Conservation (phyloP, 352 stramenopile species). For the Phytophthora kernoviae region DNA sequence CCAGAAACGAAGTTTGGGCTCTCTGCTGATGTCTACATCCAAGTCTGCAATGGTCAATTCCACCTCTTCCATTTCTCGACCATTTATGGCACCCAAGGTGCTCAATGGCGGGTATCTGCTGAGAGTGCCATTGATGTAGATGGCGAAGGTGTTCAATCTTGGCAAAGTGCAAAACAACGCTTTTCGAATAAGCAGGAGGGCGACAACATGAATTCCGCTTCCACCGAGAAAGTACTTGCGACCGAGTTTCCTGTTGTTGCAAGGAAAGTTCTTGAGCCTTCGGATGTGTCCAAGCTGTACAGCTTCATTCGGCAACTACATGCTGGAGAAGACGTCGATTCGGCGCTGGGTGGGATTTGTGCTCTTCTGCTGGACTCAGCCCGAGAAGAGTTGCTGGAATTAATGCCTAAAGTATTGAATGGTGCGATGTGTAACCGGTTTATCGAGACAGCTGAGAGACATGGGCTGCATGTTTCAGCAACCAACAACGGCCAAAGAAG, state of each 20-base stretch:
- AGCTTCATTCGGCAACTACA: constrained; percentile 64
- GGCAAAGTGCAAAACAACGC: constrained; percentile 37
- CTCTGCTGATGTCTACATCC: constrained; percentile 56
- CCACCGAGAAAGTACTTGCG: constrained; percentile 25
- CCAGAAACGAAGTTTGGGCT: constrained; percentile 55
- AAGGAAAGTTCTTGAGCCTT: constrained; percentile 50
- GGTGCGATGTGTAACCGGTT: constrained; percentile 50
- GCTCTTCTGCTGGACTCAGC: constrained; percentile 46
- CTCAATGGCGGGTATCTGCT: constrained; percentile 4
- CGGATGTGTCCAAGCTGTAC: constrained; percentile 63
- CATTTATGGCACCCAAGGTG: constrained; percentile 50
- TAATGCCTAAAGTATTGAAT: constrained; percentile 73
- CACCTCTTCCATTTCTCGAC: constrained; percentile 71
- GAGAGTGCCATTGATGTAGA: constrained; percentile 22
- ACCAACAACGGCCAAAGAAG: constrained; percentile 4
- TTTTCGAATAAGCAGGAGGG: constrained; percentile 27
- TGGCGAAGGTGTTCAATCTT: constrained; percentile 30
- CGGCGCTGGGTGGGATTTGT: constrained; percentile 50
- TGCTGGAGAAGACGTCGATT: constrained; percentile 42
- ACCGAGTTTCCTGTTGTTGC: constrained; percentile 57
- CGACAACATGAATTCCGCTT: background rate
- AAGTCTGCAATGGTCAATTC: constrained; percentile 64
- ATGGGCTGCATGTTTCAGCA: constrained; percentile 40
- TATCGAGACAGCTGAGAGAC: constrained; percentile 39
- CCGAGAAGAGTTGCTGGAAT: constrained; percentile 55